Base-by-base conservation (phyloP, 2,329 filamentous ascomycete species). In the Byssochlamys sp. region DNA sequence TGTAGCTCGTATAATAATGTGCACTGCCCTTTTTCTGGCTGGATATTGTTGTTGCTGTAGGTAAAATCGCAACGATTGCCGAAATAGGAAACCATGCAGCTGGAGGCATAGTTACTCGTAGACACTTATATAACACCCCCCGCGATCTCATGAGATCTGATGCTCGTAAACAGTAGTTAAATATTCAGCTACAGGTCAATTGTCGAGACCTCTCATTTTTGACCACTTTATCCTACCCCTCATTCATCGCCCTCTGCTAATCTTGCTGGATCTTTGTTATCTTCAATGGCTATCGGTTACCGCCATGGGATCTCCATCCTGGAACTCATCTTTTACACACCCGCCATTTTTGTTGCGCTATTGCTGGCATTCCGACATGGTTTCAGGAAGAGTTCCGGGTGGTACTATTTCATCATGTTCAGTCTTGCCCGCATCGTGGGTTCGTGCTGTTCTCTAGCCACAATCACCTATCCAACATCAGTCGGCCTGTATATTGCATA, bases 331-430 rank as follows among this genome's bases (percentile, higher is more conserved):
- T 57, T 65, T 45, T 69, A 67, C 49, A 27, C 59, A 6, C 66
- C 66, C 25, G 52, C 59, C 2, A 31, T 68, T 0, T 49, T 64
- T 14, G 25, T 63, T 19, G 58, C 64, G n/a, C 49, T 66, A 9
- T 60, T 61, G 55, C 58, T 69, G 52, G 57, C 58, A 29, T 54
- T 55, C 7, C 61, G 66, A 9, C 67, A 69, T 51, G 66, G 67
- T 3, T 66, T 69, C 31, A 60, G 61, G 39, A 68, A 61, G 55
- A 67, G 69, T 54, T 65, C 67, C 2, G 70, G 71, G 48, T 74
- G 70, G 69, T 66, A 69, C 26, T 72, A 70, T 54, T 65, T 74
- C 3, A 61, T 66, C 10, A 60, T 73, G 1, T 72, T 73, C 59
- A 71, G 63, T 52, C 53, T 67, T 6, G 57, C 69, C 27, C 65